Evolutionary conservation across 2,329 filamentous ascomycete genomes (phyloP), one percentile per base, ranked within the genome.

Genomic region (Neofusicoccum parvum): DNA sequence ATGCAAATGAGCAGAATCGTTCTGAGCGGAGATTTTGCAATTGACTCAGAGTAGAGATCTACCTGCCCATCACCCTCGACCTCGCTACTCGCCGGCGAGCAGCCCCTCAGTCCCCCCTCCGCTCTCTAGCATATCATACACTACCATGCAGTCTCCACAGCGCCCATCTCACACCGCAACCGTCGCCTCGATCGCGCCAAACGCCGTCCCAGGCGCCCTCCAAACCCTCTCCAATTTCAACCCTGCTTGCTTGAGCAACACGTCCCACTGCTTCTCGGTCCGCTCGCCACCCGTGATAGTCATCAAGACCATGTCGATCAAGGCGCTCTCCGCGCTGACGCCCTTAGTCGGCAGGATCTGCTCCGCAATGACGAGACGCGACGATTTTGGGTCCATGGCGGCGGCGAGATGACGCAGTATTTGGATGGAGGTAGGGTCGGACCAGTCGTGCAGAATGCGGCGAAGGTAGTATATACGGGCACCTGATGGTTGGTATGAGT

Each of bases 271-370:
- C 41, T 20, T 53, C 51, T 70, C 69, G 1, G 64, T 66, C 37
- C 69, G 37, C 56, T 69, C 68, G 62, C 9, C 14, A 65, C 62
- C 56, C 5, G 56, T 72, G 15, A 77, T 73, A 37, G 73, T 74
- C 76, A 79, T 78, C 77, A 79, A 79, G 64, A 76, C 72, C 49
- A 79, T 74, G 65, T 79, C 76, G 39, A 78, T 64, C 0, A 73
- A 71, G 2, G 73, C 68, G 39, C 73, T 73, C 43, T 75, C 67
- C 15, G 76, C 67, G 3, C 73, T 69, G 0, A 72, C 67, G 5
- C 73, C 64, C 1, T 70, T 72, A 34, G 77, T 72, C 1, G 75
- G 70, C 7, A 79, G 68, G 3, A 79, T 75, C 56, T 73, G 75
- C 49, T 79, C 77, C 5, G 74, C 71, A 37, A 79, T 77, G 37